Base-by-base conservation (phyloP, 2,329 filamentous ascomycete species). In the Diaporthe ilicicola region DNA sequence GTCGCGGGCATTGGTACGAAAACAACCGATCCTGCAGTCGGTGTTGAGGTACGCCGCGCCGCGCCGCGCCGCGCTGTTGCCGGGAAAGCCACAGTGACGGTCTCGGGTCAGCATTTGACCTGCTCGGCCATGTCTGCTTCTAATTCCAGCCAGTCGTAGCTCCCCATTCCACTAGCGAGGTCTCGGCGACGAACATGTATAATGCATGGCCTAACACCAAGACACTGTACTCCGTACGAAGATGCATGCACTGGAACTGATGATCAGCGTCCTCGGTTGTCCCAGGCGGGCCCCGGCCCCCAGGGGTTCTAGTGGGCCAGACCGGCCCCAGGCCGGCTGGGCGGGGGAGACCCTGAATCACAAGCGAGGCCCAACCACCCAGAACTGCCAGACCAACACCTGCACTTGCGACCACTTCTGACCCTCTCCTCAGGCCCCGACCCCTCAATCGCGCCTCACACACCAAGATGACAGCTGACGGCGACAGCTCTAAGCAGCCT, bases 331-430 rank as follows among this genome's bases (percentile, higher is more conserved):
- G 51, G 65, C 65, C 27, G 65, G 65, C 34, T 19, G 19, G 51
- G 65, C 65, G 39, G 65, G 65, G 65, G 39, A 56, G 39, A 67
- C 65, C 65, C 65, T 67, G 65, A 39, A 48, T 56, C 27, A 48
- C 65, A 55, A 48, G 39, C 42, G 65, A 54, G 29, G 39, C 24
- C 44, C 44, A 50, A 39, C 22, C 34, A 27, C 22, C 59, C 29
- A 48, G 37, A 8, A 44, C 24, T 44, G 12, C 27, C 39, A 62
- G 42, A 62, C 56, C 19, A 50, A 27, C 59, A 37, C n/a, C 59
- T 19, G 44, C n/a, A 50, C n/a, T 13, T 64, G 59, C 29, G 44
- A 64, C 59, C 29, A 2, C 19, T 48, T 15, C 42, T 62, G 42
- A 42, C 59, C 42, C 59, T 50, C 42, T 22, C 55, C 42, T 7